Evolutionary conservation across 306 rosid species (phyloP).

Genomic region (Cyclanthera cordifolia): DNA sequence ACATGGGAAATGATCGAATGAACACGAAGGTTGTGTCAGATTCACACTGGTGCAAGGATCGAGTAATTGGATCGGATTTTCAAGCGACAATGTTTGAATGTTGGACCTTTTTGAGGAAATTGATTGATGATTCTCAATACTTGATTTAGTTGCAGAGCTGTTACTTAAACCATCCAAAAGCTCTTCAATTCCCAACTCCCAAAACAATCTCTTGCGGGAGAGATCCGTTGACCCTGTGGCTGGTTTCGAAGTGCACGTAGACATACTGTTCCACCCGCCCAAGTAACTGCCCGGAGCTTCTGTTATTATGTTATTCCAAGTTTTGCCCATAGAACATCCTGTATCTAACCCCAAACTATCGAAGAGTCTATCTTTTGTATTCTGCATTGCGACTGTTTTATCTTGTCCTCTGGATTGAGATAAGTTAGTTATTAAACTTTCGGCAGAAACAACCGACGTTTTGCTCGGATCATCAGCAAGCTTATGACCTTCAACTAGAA

Average conservation of each 20-base stretch:
- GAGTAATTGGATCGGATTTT: slow-evolving; percentile 19
- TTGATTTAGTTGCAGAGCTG: slow-evolving; percentile 28
- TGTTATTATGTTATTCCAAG: slow-evolving; percentile 34
- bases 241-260: slow-evolving; percentile 20
- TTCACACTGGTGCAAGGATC: slow-evolving; percentile 21
- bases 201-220: slow-evolving; percentile 46
- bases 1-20: slow-evolving; percentile 18
- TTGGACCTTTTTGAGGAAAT: slow-evolving; percentile 28
- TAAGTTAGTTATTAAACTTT: slow-evolving; percentile 20
- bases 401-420: slow-evolving; percentile 22
- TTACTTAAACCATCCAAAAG: slow-evolving; percentile 37
- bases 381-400: slow-evolving; percentile 13
- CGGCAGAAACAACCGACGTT: slow-evolving; percentile 18
- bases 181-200: slow-evolving; percentile 54
- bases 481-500: slow-evolving; percentile 20
- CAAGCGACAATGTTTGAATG: slow-evolving; percentile 28
- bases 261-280: slow-evolving; percentile 14
- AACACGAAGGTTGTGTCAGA: slow-evolving; percentile 21
- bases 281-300: slow-evolving; percentile 18
- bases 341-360: slow-evolving; percentile 28
- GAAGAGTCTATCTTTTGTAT: slow-evolving; percentile 17
- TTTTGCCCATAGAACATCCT: slow-evolving; percentile 20
- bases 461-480: neutral
- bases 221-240: slow-evolving; percentile 21
- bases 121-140: slow-evolving; percentile 31